phyloP scores from a whole-genome alignment of 2,329 filamentous ascomycete species.

The Monosporascus sp. region DNA sequence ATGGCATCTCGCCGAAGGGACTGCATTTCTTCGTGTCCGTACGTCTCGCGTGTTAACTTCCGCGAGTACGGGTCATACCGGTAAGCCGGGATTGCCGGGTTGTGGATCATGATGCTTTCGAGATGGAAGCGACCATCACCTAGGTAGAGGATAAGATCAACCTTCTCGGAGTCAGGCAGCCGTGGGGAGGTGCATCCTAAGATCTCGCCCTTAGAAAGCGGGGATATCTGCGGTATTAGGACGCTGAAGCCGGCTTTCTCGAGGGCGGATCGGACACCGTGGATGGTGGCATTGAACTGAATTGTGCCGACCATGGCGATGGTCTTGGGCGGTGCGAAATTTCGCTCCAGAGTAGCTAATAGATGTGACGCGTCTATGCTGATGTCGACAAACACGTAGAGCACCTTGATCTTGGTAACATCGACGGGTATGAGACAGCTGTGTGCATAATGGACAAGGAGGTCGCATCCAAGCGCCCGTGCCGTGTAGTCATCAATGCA shows the following conservation, averaged over 20 bases:
- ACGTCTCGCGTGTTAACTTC: conserved; percentile 83
- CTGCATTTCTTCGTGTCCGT: conserved; percentile 89
- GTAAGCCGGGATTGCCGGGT: conserved; percentile 84
- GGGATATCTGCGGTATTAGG: conserved; percentile 85
- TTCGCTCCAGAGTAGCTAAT: conserved; percentile 78
- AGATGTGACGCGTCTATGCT: conserved; percentile 89
- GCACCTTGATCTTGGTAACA: conserved; percentile 91
- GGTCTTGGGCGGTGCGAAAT: conserved; percentile 78
- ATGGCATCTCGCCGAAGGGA: conserved; percentile 74
- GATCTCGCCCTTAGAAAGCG: conserved; percentile 91
- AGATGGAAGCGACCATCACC: conserved; percentile 54
- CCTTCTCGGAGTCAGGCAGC: conserved; percentile 50
- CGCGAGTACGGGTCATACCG: conserved; percentile 95
- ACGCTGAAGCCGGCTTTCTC: conserved; percentile 81
- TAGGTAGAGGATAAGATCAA: conserved; percentile 50
- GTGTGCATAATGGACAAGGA: conserved; percentile 95
- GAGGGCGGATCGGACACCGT: conserved; percentile 72
- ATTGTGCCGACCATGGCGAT: conserved; percentile 95
- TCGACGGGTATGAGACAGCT: conserved; percentile 95
- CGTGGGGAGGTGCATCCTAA: conserved; percentile 92
- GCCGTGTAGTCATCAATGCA: conserved; percentile 99
- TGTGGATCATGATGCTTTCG: conserved; percentile 98
- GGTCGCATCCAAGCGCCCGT: conserved; percentile 84
- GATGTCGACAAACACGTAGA: conserved; percentile 98
- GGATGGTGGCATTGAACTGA: conserved; percentile 96